Evolutionary conservation across 2,329 filamentous ascomycete species (phyloP).

Genomic region (Microsporum ferrugineum): DNA sequence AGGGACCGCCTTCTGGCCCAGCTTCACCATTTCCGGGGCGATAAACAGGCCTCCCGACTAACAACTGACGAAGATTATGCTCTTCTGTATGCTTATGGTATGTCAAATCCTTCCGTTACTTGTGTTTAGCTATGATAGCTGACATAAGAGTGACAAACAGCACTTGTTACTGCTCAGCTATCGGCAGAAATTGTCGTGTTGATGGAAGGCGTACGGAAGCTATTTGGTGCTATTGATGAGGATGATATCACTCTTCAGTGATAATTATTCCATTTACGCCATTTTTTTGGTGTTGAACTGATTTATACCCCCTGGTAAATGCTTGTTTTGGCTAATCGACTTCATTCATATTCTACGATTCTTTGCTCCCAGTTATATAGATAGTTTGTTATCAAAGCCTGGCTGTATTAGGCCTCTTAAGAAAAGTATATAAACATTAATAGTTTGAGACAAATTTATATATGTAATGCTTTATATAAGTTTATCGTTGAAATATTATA

Average conservation of each 20-base stretch:
- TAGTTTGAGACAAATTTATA: too few species aligned
- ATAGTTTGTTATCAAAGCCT: too few species aligned
- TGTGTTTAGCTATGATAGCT: not conserved
- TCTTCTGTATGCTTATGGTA: slow-evolving; percentile 79
- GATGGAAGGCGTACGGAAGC: slow-evolving; percentile 44
- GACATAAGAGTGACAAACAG: slow-evolving; percentile 25
- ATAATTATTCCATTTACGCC: slow-evolving; percentile 17
- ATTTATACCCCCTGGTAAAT: too few species aligned
- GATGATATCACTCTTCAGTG: slow-evolving; percentile 46
- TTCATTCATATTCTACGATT: too few species aligned
- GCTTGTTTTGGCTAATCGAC: too few species aligned
- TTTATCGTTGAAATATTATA: too few species aligned
- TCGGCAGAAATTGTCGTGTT: slow-evolving; percentile 45
- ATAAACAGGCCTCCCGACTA: slow-evolving; percentile 41
- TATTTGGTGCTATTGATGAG: slow-evolving; percentile 52
- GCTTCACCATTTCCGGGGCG: slow-evolving; percentile 74
- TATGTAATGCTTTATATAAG: too few species aligned
- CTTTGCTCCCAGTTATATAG: too few species aligned
- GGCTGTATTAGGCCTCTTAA: too few species aligned
- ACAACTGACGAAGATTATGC: slow-evolving; percentile 61
- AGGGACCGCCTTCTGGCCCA: slow-evolving; percentile 75
- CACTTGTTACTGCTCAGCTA: slow-evolving; percentile 51
- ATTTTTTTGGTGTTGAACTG: too few species aligned
- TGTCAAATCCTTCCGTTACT: slow-evolving; percentile 19
- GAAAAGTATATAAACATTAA: too few species aligned